These are phyloP conservation scores for Lactarius sp. DNA, from an alignment of 768 basidiomycete genomes.

Conservation along the genomic window DNA sequence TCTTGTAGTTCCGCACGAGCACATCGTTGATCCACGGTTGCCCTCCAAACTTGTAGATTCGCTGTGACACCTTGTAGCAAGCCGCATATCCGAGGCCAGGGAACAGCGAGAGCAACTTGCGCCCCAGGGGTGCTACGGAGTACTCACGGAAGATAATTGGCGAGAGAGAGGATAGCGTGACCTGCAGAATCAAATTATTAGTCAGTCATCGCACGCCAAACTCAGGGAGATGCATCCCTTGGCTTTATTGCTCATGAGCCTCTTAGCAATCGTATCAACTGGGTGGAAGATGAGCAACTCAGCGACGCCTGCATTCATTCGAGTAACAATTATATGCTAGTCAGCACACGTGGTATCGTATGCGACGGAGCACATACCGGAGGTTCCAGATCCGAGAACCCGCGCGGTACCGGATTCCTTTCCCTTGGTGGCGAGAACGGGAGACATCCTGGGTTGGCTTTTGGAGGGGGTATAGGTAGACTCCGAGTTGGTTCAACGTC, in stretches of 20 bases:
- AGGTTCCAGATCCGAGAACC: conserved; percentile 86
- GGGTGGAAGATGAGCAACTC: conserved; percentile 95
- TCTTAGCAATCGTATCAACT: conserved; percentile 96
- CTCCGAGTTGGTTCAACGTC: background rate
- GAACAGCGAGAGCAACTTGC: conserved; percentile 87
- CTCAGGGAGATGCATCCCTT: conserved; percentile 44
- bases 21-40: conserved; percentile 97
- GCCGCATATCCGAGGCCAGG: conserved; percentile 97
- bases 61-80: conserved; percentile 93
- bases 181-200: conserved; percentile 37
- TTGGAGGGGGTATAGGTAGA: background rate
- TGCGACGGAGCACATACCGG: conserved; percentile 50
- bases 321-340: background rate
- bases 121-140: conserved; percentile 58
- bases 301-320: conserved; percentile 65
- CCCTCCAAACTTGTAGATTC: conserved; percentile 97
- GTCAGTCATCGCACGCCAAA: background rate
- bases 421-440: conserved; percentile 41
- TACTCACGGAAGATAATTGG: conserved; percentile 85
- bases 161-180: conserved; percentile 56
- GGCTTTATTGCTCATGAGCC: conserved; percentile 95
- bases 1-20: conserved; percentile 76
- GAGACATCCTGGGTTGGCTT: conserved; percentile 40
- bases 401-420: conserved; percentile 89
- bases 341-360: background rate